Evolutionary conservation across 2,329 filamentous ascomycete species (phyloP).

Genomic region (Rhexocercosporidium sp.): DNA sequence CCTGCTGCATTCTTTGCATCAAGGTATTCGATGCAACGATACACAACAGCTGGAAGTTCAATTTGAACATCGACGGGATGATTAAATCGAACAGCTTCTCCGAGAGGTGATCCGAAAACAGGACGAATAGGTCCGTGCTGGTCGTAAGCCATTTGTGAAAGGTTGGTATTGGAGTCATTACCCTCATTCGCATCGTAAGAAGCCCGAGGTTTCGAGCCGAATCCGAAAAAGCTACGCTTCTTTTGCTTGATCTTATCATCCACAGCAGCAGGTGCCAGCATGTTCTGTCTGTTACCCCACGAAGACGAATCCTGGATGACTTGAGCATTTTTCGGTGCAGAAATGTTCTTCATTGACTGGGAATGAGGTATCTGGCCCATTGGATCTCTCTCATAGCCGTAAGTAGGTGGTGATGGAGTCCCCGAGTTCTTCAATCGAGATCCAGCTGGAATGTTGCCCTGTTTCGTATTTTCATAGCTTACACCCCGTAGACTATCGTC

Average conservation of each 20-base stretch:
- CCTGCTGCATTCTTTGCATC: conserved; percentile 78
- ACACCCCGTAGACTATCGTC: conserved; percentile 44
- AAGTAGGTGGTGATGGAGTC: conserved; percentile 40
- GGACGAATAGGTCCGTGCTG: conserved; percentile 64
- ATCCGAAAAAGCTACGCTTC: conserved; percentile 80
- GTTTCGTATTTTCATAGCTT: conserved; percentile 45
- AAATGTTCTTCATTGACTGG: conserved; percentile 65
- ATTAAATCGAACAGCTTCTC: conserved; percentile 84
- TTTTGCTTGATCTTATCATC: conserved; percentile 79
- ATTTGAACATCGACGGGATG: conserved; percentile 74
- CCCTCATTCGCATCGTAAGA: conserved; percentile 64
- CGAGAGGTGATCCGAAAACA: conserved; percentile 84
- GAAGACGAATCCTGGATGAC: conserved; percentile 81
- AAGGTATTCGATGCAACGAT: conserved; percentile 93
- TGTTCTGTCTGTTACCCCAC: conserved; percentile 80
- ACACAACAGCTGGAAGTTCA: conserved; percentile 88
- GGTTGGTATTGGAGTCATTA: conserved; percentile 51
- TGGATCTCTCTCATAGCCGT: conserved; percentile 39
- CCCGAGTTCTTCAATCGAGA: conserved; percentile 39
- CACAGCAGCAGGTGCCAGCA: conserved; percentile 53
- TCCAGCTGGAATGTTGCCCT: conserved; percentile 42
- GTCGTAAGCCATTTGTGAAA: conserved; percentile 48
- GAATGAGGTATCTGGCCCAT: conserved; percentile 37
- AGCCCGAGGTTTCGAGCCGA: conserved; percentile 63
- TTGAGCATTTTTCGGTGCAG: conserved; percentile 81